Conservation (phyloP, 225 moss, liverwort and hornwort species). For the Pseudisothecium myosuroides region DNA sequence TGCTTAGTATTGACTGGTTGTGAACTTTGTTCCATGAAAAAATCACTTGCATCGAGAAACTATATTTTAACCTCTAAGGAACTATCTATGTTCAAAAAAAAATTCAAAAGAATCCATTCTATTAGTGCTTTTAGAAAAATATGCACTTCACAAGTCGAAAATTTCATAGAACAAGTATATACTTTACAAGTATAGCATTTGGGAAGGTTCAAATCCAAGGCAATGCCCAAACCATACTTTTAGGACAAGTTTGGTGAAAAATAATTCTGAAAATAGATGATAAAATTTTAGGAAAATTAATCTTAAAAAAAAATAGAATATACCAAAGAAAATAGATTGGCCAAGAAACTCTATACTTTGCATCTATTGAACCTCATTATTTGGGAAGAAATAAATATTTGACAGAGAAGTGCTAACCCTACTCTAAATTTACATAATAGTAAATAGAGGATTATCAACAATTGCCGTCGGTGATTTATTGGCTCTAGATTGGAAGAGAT, state of each 20-base stretch:
- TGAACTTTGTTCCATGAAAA: no score
- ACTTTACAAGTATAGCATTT: no score
- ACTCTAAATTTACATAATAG: accelerated
- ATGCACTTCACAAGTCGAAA: background rate
- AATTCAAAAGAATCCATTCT: background rate
- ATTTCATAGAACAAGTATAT: background rate
- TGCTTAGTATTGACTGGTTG: no score
- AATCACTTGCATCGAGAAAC: no score
- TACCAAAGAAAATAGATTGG: no score
- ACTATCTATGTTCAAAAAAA: background rate
- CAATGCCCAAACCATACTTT: no score
- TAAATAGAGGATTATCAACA: no score
- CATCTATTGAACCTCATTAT: no score
- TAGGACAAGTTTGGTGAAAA: accelerated
- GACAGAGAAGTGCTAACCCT: accelerated
- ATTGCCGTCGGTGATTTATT: background rate
- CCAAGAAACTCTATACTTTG: no score
- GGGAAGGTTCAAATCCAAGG: background rate
- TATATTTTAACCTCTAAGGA: background rate
- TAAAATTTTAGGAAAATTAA: no score
- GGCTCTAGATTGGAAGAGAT: accelerated
- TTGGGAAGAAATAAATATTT: no score
- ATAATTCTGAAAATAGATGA: background rate
- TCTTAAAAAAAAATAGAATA: no score
- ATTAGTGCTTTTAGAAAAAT: background rate